phyloP scores from a whole-genome alignment of 441 rosid species.

The Erodium trifolium region DNA sequence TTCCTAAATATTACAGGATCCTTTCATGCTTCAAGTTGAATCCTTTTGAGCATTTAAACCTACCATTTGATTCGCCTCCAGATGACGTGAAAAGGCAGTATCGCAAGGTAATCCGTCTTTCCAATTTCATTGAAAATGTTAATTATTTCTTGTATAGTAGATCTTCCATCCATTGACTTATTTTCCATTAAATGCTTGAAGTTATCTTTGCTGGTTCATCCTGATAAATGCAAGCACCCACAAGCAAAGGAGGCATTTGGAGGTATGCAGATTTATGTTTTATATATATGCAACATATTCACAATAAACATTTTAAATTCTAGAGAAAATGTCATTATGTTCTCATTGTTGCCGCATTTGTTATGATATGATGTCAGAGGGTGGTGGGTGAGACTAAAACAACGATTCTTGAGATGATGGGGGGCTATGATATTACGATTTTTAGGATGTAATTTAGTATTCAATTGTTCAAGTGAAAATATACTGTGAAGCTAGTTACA shows the following conservation, averaged over 20 bases:
- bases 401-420: not conserved
- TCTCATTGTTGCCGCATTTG: too few relatives aligned
- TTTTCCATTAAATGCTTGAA: constrained; percentile 22
- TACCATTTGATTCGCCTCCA: constrained; percentile 57
- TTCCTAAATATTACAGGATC: constrained; percentile 47
- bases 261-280: constrained; percentile 33
- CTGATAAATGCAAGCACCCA: constrained; percentile 98
- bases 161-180: constrained; percentile 12
- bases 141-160: not conserved
- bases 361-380: not conserved
- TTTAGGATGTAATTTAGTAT: not conserved
- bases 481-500: not conserved
- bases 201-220: constrained; percentile 91
- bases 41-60: constrained; percentile 79
- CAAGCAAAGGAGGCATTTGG: constrained; percentile 95
- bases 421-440: not conserved
- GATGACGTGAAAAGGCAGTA: constrained; percentile 83
- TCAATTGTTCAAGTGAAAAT: not conserved
- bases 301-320: too few relatives aligned
- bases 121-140: not conserved
- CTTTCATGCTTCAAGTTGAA: constrained; percentile 94
- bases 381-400: not conserved
- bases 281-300: too few relatives aligned
- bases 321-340: too few relatives aligned
- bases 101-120: constrained; percentile 55